Evolutionary conservation across 2,329 filamentous ascomycete species (phyloP).

Genomic region (Fusarium chaquense): DNA sequence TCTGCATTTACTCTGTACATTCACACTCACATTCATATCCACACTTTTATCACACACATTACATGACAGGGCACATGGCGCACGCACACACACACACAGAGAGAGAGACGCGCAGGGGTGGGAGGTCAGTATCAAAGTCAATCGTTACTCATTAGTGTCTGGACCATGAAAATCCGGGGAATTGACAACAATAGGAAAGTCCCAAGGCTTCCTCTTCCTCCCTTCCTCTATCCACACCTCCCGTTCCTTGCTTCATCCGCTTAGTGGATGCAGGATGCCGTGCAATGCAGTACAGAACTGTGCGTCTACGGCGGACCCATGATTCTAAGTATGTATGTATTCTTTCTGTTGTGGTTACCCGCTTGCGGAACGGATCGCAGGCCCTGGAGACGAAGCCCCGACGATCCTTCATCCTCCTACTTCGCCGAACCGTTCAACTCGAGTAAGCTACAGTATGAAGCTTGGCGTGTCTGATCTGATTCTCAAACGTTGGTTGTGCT

Average conservation of each 20-base stretch:
- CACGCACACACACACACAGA: background rate
- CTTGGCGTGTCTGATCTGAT: constrained; percentile 9
- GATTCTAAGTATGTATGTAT: background rate
- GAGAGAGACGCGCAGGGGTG: background rate
- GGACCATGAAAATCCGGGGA: constrained; percentile 40
- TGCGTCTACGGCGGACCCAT: background rate
- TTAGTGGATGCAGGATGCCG: constrained; percentile 24
- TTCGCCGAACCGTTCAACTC: constrained; percentile 3
- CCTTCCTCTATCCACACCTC: constrained; percentile 22
- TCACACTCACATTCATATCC: background rate
- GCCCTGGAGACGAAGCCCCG: constrained; percentile 27
- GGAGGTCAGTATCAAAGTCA: constrained; percentile 19
- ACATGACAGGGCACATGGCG: constrained; percentile 1
- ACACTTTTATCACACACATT: constrained; percentile 2
- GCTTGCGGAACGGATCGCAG: constrained; percentile 30
- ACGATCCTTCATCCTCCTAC: constrained; percentile 27
- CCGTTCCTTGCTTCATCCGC: constrained; percentile 27
- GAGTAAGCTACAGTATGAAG: constrained; percentile 3
- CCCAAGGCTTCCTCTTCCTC: background rate
- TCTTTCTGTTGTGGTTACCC: background rate
- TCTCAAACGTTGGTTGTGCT: constrained; percentile 2
- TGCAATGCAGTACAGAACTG: constrained; percentile 6
- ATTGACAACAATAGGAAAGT: constrained; percentile 34
- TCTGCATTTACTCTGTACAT: background rate
- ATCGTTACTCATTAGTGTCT: constrained; percentile 14